These are phyloP conservation scores for Lecanicillium sp. DNA, from an alignment of 2,329 filamentous ascomycete genomes.

Conservation along the genomic window DNA sequence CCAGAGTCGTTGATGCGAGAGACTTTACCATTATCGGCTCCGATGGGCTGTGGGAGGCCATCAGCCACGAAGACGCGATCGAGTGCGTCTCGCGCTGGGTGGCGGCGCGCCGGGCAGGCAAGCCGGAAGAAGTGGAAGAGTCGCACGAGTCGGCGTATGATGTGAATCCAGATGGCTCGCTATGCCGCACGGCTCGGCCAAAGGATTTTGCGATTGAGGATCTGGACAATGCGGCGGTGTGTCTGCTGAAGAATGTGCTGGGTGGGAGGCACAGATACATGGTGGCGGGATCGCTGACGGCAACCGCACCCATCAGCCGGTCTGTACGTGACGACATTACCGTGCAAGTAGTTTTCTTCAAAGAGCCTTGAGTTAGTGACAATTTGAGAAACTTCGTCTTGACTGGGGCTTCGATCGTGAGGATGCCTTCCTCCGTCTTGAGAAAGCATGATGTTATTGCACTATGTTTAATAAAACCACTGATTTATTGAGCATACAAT, in stretches of 20 bases:
- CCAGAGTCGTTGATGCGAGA: slow-evolving; percentile 1
- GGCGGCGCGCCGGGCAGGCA: slow-evolving; percentile 3
- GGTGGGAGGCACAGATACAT: slow-evolving; percentile 70
- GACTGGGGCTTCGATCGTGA: no score
- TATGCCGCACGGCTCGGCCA: slow-evolving; percentile 21
- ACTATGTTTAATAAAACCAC: no score
- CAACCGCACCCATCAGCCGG: slow-evolving; percentile 64
- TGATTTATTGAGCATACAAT: no score
- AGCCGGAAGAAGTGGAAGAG: background rate
- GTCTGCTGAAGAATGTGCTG: slow-evolving; percentile 73
- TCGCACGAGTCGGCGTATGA: slow-evolving; percentile 2
- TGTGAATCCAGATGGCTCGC: slow-evolving; percentile 19
- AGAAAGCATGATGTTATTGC: no score
- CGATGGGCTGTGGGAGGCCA: slow-evolving; percentile 16
- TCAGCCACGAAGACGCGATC: slow-evolving; percentile 15
- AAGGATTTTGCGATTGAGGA: slow-evolving; percentile 70
- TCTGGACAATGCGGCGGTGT: slow-evolving; percentile 68
- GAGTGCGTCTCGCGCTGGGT: slow-evolving; percentile 16
- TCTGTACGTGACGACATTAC: slow-evolving; percentile 67
- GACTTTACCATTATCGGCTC: slow-evolving; percentile 18
- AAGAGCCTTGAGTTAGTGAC: no score
- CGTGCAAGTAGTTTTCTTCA: slow-evolving; percentile 71
- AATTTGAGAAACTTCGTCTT: no score
- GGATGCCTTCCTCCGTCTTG: no score
- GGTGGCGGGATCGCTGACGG: slow-evolving; percentile 65